phyloP scores from a whole-genome alignment of 768 basidiomycete genomes.

The Tulasnella sp. region DNA sequence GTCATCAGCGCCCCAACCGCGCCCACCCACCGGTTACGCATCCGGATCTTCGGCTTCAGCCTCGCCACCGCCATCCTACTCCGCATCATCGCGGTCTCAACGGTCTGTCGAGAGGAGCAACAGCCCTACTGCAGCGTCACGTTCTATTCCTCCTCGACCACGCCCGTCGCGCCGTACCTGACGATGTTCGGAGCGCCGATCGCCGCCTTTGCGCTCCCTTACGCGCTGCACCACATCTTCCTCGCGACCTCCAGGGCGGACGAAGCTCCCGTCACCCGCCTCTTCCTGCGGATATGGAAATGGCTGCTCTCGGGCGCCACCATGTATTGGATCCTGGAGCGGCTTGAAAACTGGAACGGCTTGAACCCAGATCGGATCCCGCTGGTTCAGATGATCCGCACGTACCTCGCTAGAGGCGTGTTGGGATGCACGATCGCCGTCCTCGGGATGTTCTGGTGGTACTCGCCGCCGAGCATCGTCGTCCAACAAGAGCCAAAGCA shows the following conservation, averaged over 20 bases:
- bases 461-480: conserved; percentile 64
- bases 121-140: conserved; percentile 84
- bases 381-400: conserved; percentile 51
- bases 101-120: conserved; percentile 93
- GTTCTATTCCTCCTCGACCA: conserved; percentile 72
- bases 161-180: conserved; percentile 58
- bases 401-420: conserved; percentile 57
- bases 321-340: conserved; percentile 78
- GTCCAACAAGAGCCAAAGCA: conserved; percentile 29
- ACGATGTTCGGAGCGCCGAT: conserved; percentile 59
- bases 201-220: conserved; percentile 55
- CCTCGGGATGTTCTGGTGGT: conserved; percentile 64
- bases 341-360: conserved; percentile 48
- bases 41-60: conserved; percentile 71
- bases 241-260: conserved; percentile 67
- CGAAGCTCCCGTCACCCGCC: conserved; percentile 56
- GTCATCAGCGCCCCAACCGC: conserved; percentile 62
- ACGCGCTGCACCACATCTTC: conserved; percentile 47
- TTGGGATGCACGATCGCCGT: conserved; percentile 43
- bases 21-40: conserved; percentile 62
- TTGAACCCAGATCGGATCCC: conserved; percentile 32
- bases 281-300: conserved; percentile 57
- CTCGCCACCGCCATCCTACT: conserved; percentile 60
- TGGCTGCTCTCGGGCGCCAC: conserved; percentile 57
- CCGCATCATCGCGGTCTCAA: conserved; percentile 74